A percentile compares a stretch with the other conserved stretches of the same genome.
phyloP scores from a whole-genome alignment of 2,329 filamentous ascomycete species.

The Ophidiomyces ophidiicola region DNA sequence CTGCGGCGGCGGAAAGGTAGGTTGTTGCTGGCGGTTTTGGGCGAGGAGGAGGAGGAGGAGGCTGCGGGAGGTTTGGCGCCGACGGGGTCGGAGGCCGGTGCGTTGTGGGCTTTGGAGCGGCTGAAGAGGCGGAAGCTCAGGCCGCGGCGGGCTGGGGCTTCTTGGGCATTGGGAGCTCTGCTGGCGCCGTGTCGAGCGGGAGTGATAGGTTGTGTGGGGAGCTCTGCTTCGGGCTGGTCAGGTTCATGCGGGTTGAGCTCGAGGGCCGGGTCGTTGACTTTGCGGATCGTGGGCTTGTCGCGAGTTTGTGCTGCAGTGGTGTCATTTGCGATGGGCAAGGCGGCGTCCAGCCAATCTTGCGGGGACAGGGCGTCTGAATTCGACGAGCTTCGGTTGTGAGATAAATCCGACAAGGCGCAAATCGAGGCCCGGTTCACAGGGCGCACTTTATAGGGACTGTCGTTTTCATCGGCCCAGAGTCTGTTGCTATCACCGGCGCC shows the following conservation, averaged over 20 bases:
- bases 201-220: neutral
- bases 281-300: neutral
- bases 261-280: neutral
- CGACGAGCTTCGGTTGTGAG: conserved; percentile 8
- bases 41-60: neutral
- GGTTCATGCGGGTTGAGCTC: neutral
- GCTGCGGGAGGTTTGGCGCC: neutral
- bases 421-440: neutral
- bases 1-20: neutral
- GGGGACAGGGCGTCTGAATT: conserved; percentile 28
- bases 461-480: neutral
- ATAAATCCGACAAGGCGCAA: conserved; percentile 5
- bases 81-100: neutral
- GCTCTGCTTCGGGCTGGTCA: neutral
- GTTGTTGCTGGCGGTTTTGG: neutral
- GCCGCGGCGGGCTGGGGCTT: neutral
- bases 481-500: neutral
- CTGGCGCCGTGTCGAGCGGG: conserved; percentile 4
- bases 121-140: conserved; percentile 2
- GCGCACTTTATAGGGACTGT: neutral
- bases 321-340: conserved; percentile 18
- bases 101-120: conserved; percentile 1
- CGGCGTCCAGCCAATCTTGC: conserved; percentile 34
- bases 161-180: neutral
- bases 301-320: neutral